Conservation (phyloP, 768 basidiomycete species). For the Rhodotorula taiwanensis region DNA sequence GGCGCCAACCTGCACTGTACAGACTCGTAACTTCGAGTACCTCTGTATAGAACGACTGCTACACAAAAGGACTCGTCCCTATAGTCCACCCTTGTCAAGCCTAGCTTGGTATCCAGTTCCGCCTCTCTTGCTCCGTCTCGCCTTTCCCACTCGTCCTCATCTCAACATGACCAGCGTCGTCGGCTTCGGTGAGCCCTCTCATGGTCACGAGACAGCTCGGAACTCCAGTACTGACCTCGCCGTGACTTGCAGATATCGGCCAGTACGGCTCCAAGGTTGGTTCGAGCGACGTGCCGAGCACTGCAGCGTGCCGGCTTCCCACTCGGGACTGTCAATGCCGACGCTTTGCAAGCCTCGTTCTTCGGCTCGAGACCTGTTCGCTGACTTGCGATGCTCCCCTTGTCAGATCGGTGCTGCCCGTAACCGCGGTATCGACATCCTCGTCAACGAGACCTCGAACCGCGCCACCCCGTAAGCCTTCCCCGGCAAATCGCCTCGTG, state of each 20-base stretch:
- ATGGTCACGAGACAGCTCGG: not conserved
- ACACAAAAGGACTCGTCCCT: too few relatives aligned
- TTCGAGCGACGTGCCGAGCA: not conserved
- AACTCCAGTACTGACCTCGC: not conserved
- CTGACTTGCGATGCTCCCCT: not conserved
- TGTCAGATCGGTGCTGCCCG: conserved; percentile 39
- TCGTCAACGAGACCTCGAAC: conserved; percentile 95
- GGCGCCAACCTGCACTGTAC: too few relatives aligned
- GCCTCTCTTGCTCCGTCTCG: not conserved
- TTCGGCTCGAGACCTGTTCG: not conserved
- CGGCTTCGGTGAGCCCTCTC: conserved; percentile 14
- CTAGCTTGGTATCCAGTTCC: too few relatives aligned
- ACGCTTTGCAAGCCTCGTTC: too few relatives aligned
- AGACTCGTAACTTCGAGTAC: too few relatives aligned
- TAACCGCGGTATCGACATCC: conserved; percentile 82
- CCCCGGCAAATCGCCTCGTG: not conserved
- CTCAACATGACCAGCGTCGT: conserved; percentile 28
- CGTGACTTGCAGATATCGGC: conserved; percentile 25
- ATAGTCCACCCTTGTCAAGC: too few relatives aligned
- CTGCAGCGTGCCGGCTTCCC: too few relatives aligned
- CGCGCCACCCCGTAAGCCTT: conserved; percentile 78
- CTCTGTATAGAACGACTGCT: too few relatives aligned
- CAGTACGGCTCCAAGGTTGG: conserved; percentile 37
- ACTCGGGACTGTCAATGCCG: too few relatives aligned
- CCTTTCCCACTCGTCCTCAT: not conserved